phyloP scores from a whole-genome alignment of 495 filamentous ascomycete species.

The Podospora bellae-mahoneyi region DNA sequence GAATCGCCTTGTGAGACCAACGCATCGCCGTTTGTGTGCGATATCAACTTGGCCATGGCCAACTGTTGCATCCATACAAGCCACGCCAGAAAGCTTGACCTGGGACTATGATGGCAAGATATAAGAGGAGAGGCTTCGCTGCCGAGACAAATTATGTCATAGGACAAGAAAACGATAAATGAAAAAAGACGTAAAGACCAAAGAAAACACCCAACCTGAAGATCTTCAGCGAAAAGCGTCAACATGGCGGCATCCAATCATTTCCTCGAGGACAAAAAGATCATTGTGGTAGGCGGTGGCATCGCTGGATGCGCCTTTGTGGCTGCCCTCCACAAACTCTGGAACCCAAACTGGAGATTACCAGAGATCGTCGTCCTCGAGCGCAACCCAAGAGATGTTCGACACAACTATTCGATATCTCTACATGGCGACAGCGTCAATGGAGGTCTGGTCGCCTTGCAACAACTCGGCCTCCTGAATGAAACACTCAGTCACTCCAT shows the following conservation, averaged over 20 bases:
- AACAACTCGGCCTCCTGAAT: conserved; percentile 27
- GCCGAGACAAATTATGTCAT: neutral
- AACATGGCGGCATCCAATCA: conserved; percentile 13
- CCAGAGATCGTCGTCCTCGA: conserved; percentile 35
- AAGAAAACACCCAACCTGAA: neutral
- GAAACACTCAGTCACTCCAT: conserved; percentile 17
- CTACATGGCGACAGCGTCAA: conserved; percentile 30
- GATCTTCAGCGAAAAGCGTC: neutral
- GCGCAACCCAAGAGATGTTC: conserved; percentile 26
- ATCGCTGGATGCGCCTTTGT: conserved; percentile 37
- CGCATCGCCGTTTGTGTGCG: conserved; percentile 4
- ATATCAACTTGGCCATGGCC: neutral
- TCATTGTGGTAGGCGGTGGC: conserved; percentile 38
- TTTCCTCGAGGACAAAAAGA: conserved; percentile 37
- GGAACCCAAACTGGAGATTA: conserved; percentile 21
- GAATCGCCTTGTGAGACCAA: neutral
- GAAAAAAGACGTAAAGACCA: neutral
- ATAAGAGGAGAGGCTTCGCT: neutral
- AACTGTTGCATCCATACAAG: no score
- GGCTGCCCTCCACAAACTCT: conserved; percentile 33
- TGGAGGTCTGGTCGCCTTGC: conserved; percentile 26
- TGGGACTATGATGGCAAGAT: neutral
- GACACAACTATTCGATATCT: conserved; percentile 36
- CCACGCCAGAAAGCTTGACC: neutral
- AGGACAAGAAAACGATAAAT: neutral